Evolutionary conservation across 1,284 basidiomycete genomes (phyloP), one percentile per base, ranked within the genome.

Genomic region (Ustilago lituana): DNA sequence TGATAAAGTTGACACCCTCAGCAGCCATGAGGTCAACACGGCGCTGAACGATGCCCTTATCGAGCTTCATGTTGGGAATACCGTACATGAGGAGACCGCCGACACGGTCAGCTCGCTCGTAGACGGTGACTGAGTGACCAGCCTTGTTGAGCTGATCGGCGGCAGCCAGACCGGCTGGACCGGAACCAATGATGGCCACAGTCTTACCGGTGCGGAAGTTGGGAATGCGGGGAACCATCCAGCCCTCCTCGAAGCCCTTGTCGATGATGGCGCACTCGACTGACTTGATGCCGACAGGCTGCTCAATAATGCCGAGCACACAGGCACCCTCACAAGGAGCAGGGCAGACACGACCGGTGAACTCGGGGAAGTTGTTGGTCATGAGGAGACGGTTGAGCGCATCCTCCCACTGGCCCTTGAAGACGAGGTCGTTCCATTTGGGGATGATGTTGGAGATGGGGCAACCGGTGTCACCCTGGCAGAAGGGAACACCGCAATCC

Each of bases 41-140:
- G 36, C 78, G 77, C 49, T 69, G 67, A 17, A 80, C 78, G 43
- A 78, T 43, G 40, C 57, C 61, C 75, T 80, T 80, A 71, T 80
- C 78, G 56, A 80, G 75, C 77, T 80, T 80, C 78, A 80, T 80
- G 72, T 80, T 80, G 57, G 78, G 78, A 47, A 80, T 80, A 61
- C 78, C 78, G 61, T 80, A 80, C 67, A 73, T 73, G 57, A 79
- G 75, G 45, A 80, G 59, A 67, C 78, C 78, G 56, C 77, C 77
- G 49, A 75, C 53, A 19, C 75, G 76, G 70, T 80, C 78, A 22
- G 74, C 71, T 40, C 78, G 78, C 70, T 80, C 78, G 65, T 77
- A 80, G 49, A 80, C 76, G 38, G 77, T 79, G 54, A 80, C 78
- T 20, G 77, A 74, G 69, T 80, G 78, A 56, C 78, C 78, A 31